phyloP scores from a whole-genome alignment of 2,329 filamentous ascomycete genomes.

The Fusarium dlaminii region DNA sequence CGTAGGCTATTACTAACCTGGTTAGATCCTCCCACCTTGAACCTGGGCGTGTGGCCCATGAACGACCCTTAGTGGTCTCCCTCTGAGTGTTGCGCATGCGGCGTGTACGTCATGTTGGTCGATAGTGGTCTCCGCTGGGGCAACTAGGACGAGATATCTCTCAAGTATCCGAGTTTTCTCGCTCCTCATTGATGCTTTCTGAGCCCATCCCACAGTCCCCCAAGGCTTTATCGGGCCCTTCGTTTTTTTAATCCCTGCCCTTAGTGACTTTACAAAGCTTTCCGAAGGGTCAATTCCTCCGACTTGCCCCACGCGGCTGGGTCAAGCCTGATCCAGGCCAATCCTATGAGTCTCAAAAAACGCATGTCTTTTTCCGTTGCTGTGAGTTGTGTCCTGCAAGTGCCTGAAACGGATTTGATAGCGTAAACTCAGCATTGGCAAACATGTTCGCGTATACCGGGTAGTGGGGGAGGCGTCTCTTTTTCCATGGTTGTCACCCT shows the following conservation, averaged over 20 bases:
- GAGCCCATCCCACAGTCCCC: constrained; percentile 24
- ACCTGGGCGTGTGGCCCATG: constrained; percentile 35
- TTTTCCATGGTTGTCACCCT: constrained; percentile 9
- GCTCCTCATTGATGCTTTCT: constrained; percentile 33
- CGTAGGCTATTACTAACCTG: constrained; percentile 32
- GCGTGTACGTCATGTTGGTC: constrained; percentile 40
- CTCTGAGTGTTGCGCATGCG: constrained; percentile 36
- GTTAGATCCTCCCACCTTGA: constrained; percentile 37
- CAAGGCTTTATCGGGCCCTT: constrained; percentile 23
- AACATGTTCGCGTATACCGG: constrained; percentile 33
- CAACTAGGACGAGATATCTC: constrained; percentile 32
- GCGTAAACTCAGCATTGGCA: constrained; percentile 30
- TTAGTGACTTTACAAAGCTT: constrained; percentile 15
- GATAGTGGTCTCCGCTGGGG: constrained; percentile 34
- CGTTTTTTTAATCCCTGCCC: constrained; percentile 22
- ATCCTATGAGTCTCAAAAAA: constrained; percentile 9
- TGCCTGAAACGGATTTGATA: constrained; percentile 26
- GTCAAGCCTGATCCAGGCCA: constrained; percentile 21
- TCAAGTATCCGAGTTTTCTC: constrained; percentile 21
- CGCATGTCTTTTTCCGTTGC: constrained; percentile 10
- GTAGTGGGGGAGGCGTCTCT: constrained; percentile 21
- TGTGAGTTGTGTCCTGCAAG: constrained; percentile 21
- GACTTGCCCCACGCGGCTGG: constrained; percentile 22
- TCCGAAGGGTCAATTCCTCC: constrained; percentile 23
- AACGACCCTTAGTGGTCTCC: constrained; percentile 36